Evolutionary conservation across 2,329 filamentous ascomycete genomes (phyloP).

Genomic region (Fusarium udum): DNA sequence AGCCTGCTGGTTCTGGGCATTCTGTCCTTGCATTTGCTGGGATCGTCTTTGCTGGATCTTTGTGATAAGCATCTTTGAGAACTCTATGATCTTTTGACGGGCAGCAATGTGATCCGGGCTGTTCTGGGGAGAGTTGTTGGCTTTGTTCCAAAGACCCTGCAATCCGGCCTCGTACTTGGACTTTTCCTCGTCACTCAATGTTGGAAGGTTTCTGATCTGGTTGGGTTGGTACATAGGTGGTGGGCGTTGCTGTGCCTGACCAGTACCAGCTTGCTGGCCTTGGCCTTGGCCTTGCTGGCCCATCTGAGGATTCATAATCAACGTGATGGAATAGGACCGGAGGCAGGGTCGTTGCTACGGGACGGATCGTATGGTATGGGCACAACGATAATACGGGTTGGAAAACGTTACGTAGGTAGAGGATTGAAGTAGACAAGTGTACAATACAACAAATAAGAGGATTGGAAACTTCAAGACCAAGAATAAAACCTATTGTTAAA

Average conservation of each 20-base stretch:
- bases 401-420: not conserved
- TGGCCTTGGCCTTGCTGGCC: slow-evolving; percentile 41
- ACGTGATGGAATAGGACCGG: not conserved
- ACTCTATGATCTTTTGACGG: slow-evolving; percentile 67
- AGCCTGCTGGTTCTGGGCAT: slow-evolving; percentile 39
- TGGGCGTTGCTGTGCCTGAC: slow-evolving; percentile 39
- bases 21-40: slow-evolving; percentile 46
- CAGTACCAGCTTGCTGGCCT: slow-evolving; percentile 38
- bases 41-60: slow-evolving; percentile 59
- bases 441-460: not conserved
- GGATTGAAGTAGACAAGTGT: not conserved
- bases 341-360: not conserved
- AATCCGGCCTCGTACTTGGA: slow-evolving; percentile 68
- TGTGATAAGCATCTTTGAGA: slow-evolving; percentile 64
- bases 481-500: slow-evolving; percentile 6
- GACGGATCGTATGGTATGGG: not conserved
- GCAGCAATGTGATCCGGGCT: slow-evolving; percentile 61
- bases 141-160: slow-evolving; percentile 61
- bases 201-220: slow-evolving; percentile 60
- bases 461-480: not conserved
- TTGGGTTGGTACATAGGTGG: slow-evolving; percentile 60
- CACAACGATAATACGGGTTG: not conserved
- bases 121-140: slow-evolving; percentile 58
- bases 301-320: slow-evolving; percentile 41
- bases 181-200: slow-evolving; percentile 65